phyloP scores from a whole-genome alignment of 2,329 filamentous ascomycete genomes.

The Furcasterigmium sp. region DNA sequence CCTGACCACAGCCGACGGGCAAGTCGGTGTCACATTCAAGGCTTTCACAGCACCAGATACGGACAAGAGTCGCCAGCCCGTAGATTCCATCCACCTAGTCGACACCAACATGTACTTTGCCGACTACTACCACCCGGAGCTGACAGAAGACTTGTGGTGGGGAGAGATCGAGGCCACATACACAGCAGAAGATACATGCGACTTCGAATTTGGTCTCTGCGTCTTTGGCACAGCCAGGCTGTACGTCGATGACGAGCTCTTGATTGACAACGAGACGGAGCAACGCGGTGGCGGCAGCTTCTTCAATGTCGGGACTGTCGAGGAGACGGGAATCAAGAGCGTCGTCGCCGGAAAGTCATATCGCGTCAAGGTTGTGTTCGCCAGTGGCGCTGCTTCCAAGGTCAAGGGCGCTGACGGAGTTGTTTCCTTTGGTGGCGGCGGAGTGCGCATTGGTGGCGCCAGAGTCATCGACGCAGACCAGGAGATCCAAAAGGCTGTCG shows the following conservation, averaged over 20 bases:
- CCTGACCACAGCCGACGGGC: slow-evolving; percentile 11
- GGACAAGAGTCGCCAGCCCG: slow-evolving; percentile 1
- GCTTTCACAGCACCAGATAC: slow-evolving; percentile 14
- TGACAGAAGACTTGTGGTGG: slow-evolving; percentile 12
- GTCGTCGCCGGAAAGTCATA: slow-evolving; percentile 20
- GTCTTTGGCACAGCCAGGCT: slow-evolving; percentile 26
- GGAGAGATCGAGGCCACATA: slow-evolving; percentile 13
- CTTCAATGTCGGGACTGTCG: slow-evolving; percentile 25
- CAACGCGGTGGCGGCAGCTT: slow-evolving; percentile 27
- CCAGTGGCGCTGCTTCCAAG: slow-evolving; percentile 16
- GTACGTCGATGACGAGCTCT: slow-evolving; percentile 21
- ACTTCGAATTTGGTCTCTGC: slow-evolving; percentile 25
- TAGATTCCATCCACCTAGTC: slow-evolving; percentile 11
- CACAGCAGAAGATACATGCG: slow-evolving; percentile 12
- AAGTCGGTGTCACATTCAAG: slow-evolving; percentile 14
- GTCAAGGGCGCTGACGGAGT: slow-evolving; percentile 1
- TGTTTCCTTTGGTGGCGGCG: slow-evolving; percentile 1
- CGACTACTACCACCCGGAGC: slow-evolving; percentile 15
- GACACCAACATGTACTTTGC: slow-evolving; percentile 15
- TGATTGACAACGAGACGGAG: slow-evolving; percentile 23
- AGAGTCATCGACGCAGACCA: slow-evolving; percentile 5
- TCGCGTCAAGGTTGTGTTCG: slow-evolving; percentile 19
- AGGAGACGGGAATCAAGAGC: slow-evolving; percentile 16
- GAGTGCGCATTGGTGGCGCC: slow-evolving; percentile 3
- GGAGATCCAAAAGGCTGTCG: slow-evolving; percentile 8